Base-by-base conservation (phyloP, 2,329 filamentous ascomycete species). In the Sclerotinia minor region DNA sequence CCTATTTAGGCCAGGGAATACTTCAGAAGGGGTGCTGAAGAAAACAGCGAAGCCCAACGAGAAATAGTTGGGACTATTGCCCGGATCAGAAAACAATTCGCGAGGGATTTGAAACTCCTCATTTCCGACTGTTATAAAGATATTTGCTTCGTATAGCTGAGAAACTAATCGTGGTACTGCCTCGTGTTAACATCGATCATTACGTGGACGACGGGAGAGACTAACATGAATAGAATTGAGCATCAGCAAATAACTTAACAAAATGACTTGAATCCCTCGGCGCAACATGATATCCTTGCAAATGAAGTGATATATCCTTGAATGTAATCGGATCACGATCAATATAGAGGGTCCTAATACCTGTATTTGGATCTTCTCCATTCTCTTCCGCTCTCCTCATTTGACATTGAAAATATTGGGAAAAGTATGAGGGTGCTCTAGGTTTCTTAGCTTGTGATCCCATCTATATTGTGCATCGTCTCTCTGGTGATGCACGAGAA, bases 51-150 rank as follows among this genome's bases (percentile, higher is more conserved):
- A 97, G 69, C 94, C 94, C 4, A 97, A 85, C 0, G 92, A 90
- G 82, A 98, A 98, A 83, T 93, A 98, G 78, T 98, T 98, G 17
- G 94, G 94, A n/a, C 88, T 89, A 79, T 98, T 94, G 35, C 94
- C 94, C 0, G 93, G 92, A 47, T 87, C 85, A 41, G 86, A 89
- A 79, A 98, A 96, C 70, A 96, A 83, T 73, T 96, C 92, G 71
- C 93, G 90, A 2, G 94, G 91, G 72, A 98, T 94, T 77, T 93
- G 90, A 79, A 98, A 98, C 74, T 95, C 88, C 68, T 86, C 87
- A 73, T 92, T 87, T 69, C 94, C 94, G 74, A 98, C 94, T 70
- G 91, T 90, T 75, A 97, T 93, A 81, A 94, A 96, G 76, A 97
- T 96, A 74, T 91, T 91, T 70, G 92, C 92, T 73, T 94, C 92